phyloP scores from a whole-genome alignment of 2,329 filamentous ascomycete genomes.

The Talaromyces funiculosus region DNA sequence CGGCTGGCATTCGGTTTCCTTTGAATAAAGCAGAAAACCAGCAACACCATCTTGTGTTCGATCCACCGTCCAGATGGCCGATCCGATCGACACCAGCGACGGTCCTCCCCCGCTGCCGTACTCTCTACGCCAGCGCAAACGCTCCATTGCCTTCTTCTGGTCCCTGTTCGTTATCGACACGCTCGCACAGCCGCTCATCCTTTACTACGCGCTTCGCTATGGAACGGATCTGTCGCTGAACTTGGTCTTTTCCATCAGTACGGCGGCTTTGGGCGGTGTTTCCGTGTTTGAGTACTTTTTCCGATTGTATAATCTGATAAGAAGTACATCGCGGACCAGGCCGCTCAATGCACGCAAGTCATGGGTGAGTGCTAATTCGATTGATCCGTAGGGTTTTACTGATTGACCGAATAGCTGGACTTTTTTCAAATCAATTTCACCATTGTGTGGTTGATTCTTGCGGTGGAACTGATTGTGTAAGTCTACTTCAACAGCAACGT shows the following conservation, averaged over 20 bases:
- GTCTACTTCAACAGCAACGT: slow-evolving; percentile 14
- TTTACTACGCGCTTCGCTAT: slow-evolving; percentile 60
- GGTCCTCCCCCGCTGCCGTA: slow-evolving; percentile 51
- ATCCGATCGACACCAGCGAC: neutral
- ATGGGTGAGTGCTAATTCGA: slow-evolving; percentile 31
- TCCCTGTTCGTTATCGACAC: slow-evolving; percentile 54
- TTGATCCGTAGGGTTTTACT: neutral
- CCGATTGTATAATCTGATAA: slow-evolving; percentile 35
- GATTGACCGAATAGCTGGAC: slow-evolving; percentile 32
- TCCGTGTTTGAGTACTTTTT: slow-evolving; percentile 42
- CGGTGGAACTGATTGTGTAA: slow-evolving; percentile 39
- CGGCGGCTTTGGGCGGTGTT: slow-evolving; percentile 35
- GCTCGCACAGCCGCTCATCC: slow-evolving; percentile 52
- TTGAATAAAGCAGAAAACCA: neutral
- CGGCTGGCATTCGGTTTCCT: neutral
- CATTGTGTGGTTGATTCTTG: slow-evolving; percentile 40
- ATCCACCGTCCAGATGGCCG: slow-evolving; percentile 6
- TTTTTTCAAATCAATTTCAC: slow-evolving; percentile 45
- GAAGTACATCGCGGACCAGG: slow-evolving; percentile 32
- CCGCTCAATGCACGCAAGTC: slow-evolving; percentile 39
- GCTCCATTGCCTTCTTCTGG: slow-evolving; percentile 56
- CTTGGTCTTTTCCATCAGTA: slow-evolving; percentile 41
- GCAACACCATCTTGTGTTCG: slow-evolving; percentile 20
- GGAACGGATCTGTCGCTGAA: slow-evolving; percentile 45
- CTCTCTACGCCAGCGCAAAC: slow-evolving; percentile 49